These are phyloP conservation scores for Heritiera littoralis DNA, from an alignment of 345 rosid genomes.

Conservation along the genomic window DNA sequence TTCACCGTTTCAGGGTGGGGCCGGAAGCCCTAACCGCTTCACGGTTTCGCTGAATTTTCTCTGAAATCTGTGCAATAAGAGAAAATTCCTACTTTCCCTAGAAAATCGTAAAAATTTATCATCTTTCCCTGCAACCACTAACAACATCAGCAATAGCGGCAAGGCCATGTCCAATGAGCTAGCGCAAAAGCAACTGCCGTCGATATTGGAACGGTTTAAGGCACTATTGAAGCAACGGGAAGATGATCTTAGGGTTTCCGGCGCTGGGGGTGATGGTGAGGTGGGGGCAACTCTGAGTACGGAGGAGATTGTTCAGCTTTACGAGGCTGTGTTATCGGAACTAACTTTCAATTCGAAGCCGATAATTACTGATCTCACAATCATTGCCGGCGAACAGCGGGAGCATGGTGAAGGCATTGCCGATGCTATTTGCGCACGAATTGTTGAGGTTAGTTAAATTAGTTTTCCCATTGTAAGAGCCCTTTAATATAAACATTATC, in stretches of 20 bases:
- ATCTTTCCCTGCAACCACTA: constrained; percentile 17
- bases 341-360: constrained; percentile 93
- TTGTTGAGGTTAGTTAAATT: constrained; percentile 65
- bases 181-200: constrained; percentile 57
- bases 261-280: constrained; percentile 22
- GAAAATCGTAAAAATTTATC: constrained; percentile 40
- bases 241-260: constrained; percentile 42
- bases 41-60: background rate
- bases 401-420: constrained; percentile 84
- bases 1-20: constrained; percentile 16
- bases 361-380: constrained; percentile 92
- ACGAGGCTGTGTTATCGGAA: constrained; percentile 66
- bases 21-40: constrained; percentile 11
- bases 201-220: constrained; percentile 66
- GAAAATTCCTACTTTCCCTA: constrained; percentile 22
- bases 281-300: constrained; percentile 33
- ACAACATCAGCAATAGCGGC: constrained; percentile 21
- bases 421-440: constrained; percentile 77
- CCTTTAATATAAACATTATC: background rate
- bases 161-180: constrained; percentile 57
- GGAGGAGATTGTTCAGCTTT: constrained; percentile 72
- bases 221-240: constrained; percentile 64
- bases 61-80: constrained; percentile 30
- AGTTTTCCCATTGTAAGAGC: background rate
- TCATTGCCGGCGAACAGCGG: constrained; percentile 89